A percentile compares a stretch with the other conserved stretches of the same genome.
Conservation (phyloP, 2,329 filamentous ascomycete species). For the Hypomyces perniciosus region DNA sequence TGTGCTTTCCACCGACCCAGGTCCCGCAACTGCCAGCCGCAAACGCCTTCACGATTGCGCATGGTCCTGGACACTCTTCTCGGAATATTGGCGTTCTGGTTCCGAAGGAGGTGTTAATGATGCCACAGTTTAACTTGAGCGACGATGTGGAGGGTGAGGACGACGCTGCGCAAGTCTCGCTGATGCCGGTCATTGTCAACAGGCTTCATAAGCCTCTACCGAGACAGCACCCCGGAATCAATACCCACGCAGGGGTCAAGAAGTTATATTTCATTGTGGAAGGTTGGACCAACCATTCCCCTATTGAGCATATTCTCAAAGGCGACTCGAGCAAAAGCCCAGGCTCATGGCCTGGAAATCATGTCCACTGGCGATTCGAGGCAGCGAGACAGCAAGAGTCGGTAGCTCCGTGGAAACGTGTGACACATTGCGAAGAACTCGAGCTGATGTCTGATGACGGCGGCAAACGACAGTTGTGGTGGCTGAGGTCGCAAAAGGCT, state of each 20-base stretch:
- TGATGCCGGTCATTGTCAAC: constrained; percentile 8
- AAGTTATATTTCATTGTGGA: constrained; percentile 9
- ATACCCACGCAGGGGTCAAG: neutral
- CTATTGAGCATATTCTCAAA: neutral
- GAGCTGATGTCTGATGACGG: no score
- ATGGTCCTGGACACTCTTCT: neutral
- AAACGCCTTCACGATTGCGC: constrained; percentile 4
- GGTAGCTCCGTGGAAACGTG: neutral
- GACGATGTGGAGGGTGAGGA: constrained; percentile 6
- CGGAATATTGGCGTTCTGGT: constrained; percentile 3
- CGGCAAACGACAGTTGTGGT: constrained; percentile 1
- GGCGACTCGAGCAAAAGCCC: neutral
- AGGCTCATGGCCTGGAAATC: neutral
- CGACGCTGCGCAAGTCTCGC: constrained; percentile 2
- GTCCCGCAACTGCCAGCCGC: neutral
- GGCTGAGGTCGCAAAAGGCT: constrained; percentile 1
- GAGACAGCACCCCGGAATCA: neutral
- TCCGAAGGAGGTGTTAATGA: constrained; percentile 3
- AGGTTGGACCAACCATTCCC: constrained; percentile 2
- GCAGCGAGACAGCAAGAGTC: neutral
- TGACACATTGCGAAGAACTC: neutral
- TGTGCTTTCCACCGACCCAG: constrained; percentile 5
- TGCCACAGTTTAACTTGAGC: neutral
- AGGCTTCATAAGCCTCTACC: neutral
- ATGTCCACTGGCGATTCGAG: neutral